Evolutionary conservation across 2,329 filamentous ascomycete species (phyloP).

Genomic region (Ophiocordyceps unilateralis): DNA sequence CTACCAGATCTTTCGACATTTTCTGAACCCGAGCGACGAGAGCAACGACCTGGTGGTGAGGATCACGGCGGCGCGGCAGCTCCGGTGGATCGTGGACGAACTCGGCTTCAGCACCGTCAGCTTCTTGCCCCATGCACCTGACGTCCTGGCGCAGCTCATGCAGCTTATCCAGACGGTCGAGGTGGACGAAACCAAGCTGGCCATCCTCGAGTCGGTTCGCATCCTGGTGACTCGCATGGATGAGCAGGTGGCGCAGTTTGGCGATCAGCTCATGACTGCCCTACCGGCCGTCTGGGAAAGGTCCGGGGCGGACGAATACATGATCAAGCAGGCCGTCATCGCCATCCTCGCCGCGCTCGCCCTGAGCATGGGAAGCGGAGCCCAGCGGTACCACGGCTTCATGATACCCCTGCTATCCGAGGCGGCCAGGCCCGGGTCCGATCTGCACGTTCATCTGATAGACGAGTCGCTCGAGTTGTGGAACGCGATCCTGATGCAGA

Average conservation of each 20-base stretch:
- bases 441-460: constrained; percentile 63
- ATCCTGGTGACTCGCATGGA: constrained; percentile 71
- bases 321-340: constrained; percentile 88
- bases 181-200: constrained; percentile 76
- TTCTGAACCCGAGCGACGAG: constrained; percentile 60
- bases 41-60: constrained; percentile 84
- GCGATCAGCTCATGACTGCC: constrained; percentile 65
- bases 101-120: constrained; percentile 59
- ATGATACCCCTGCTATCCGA: constrained; percentile 71
- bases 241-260: constrained; percentile 46
- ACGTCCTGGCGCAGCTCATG: constrained; percentile 58
- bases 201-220: constrained; percentile 71
- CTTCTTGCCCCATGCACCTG: constrained; percentile 63
- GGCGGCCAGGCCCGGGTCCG: constrained; percentile 60
- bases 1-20: constrained; percentile 77
- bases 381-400: constrained; percentile 59
- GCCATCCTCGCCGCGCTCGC: constrained; percentile 72
- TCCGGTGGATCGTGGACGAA: constrained; percentile 67
- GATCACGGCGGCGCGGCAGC: constrained; percentile 74
- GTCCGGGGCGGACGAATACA: constrained; percentile 62
- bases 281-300: constrained; percentile 73
- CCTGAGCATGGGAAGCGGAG: constrained; percentile 66
- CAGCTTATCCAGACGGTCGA: constrained; percentile 64
- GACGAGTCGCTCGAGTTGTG: constrained; percentile 89
- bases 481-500: constrained; percentile 55